Percentiles rank a stretch among this genome's conserved stretches.
Evolutionary conservation across 164 flowering plant genomes (phyloP).

Genomic region (Vitis rotundifolia): DNA sequence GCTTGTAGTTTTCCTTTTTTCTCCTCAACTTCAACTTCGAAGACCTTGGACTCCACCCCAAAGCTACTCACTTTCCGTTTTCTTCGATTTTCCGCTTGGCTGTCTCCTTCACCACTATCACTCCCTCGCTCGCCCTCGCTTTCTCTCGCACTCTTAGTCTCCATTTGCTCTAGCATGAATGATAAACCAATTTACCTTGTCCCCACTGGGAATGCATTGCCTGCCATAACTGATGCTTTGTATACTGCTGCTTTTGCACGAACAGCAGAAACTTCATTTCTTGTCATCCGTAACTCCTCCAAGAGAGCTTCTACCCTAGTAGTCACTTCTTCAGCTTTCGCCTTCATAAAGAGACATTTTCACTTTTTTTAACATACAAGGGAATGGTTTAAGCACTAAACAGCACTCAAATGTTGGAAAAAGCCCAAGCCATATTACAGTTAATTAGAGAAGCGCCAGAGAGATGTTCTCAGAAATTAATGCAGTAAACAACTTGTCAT

Average conservation of each 20-base stretch:
- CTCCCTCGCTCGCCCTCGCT: no score
- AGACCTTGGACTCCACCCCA: no score
- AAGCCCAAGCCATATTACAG: neutral
- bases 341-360: conserved; percentile 38
- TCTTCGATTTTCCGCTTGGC: no score
- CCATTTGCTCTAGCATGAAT: no score
- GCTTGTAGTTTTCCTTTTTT: no score
- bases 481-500: no score
- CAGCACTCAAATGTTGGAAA: neutral
- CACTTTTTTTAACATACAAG: neutral
- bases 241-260: conserved; percentile 79
- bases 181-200: no score
- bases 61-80: no score
- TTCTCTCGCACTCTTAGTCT: no score
- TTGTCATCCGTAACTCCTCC: conserved; percentile 69
- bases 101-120: no score
- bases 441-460: neutral
- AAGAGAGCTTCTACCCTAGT: conserved; percentile 72
- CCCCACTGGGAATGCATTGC: conserved; percentile 69
- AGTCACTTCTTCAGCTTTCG: conserved; percentile 88
- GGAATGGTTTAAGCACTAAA: neutral
- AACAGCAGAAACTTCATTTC: conserved; percentile 70
- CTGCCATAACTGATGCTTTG: conserved; percentile 67
- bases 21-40: no score
- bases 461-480: neutral